phyloP scores from a whole-genome alignment of 345 rosid species.

The Eucalyptus decipiens region DNA sequence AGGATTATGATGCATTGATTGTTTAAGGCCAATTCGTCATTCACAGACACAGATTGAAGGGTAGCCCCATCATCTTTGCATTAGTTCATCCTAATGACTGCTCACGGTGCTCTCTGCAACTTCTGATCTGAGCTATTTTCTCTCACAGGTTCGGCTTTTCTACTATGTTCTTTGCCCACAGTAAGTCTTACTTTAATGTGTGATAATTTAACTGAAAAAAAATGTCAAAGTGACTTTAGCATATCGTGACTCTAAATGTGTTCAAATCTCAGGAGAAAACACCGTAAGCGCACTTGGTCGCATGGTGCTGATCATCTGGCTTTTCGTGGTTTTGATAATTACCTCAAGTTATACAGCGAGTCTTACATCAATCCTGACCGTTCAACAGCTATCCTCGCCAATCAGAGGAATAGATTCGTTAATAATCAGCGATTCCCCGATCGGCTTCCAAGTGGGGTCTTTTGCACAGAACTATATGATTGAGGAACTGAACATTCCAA shows the following conservation, averaged over 20 bases:
- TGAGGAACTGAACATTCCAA: conserved; percentile 65
- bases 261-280: conserved; percentile 62
- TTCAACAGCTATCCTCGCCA: conserved; percentile 83
- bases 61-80: not conserved
- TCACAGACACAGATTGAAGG: not conserved
- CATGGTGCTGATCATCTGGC: conserved; percentile 72
- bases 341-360: conserved; percentile 98
- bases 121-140: not conserved
- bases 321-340: conserved; percentile 76
- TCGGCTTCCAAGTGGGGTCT: conserved; percentile 83
- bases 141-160: conserved; percentile 81
- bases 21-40: not conserved
- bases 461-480: conserved; percentile 66
- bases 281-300: conserved; percentile 81
- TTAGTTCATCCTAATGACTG: not conserved
- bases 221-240: not conserved
- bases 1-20: not conserved
- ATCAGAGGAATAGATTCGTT: conserved; percentile 73
- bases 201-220: not conserved
- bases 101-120: not conserved
- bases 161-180: conserved; percentile 79
- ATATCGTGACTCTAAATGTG: not conserved
- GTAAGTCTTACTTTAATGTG: conserved; percentile 33
- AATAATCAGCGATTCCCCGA: conserved; percentile 24
- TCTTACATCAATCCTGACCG: conserved; percentile 85